Conservation (phyloP, 805 yeast genomes). For the Saccharomycopsis microspora region DNA sequence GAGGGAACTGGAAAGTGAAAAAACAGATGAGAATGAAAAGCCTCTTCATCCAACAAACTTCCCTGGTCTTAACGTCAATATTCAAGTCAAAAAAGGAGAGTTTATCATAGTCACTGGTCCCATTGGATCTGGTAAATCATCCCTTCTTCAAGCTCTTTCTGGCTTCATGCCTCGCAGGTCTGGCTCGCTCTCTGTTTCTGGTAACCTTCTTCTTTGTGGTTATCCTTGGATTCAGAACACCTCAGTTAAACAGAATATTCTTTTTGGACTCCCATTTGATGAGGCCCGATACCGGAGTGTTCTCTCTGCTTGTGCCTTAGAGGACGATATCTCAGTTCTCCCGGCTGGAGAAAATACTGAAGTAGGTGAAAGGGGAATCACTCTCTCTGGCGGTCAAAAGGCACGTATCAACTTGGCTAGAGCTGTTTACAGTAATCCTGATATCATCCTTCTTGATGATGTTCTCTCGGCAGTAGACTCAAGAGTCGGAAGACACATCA, state of each 20-base stretch:
- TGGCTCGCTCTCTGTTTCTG: slow-evolving; percentile 40
- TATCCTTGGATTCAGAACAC: slow-evolving; percentile 66
- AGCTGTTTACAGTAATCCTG: slow-evolving; percentile 50
- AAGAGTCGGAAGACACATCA: slow-evolving; percentile 59
- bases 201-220: slow-evolving; percentile 36
- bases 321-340: slow-evolving; percentile 43
- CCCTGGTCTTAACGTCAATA: slow-evolving; percentile 26
- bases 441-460: slow-evolving; percentile 55
- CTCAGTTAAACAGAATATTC: slow-evolving; percentile 54
- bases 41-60: slow-evolving; percentile 9
- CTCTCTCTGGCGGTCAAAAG: slow-evolving; percentile 70
- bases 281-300: slow-evolving; percentile 37
- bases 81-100: slow-evolving; percentile 45
- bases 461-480: slow-evolving; percentile 70
- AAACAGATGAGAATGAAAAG: slow-evolving; percentile 10
- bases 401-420: slow-evolving; percentile 61
- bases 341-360: slow-evolving; percentile 62
- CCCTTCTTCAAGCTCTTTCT: slow-evolving; percentile 52
- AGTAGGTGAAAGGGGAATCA: slow-evolving; percentile 67
- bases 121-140: slow-evolving; percentile 71
- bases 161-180: slow-evolving; percentile 48
- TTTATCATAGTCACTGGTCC: slow-evolving; percentile 66
- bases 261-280: slow-evolving; percentile 42
- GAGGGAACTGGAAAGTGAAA: not conserved
- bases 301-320: slow-evolving; percentile 49